Base-by-base conservation (phyloP, 306 rosid genomes). In the Pyrus bretschneideri region DNA sequence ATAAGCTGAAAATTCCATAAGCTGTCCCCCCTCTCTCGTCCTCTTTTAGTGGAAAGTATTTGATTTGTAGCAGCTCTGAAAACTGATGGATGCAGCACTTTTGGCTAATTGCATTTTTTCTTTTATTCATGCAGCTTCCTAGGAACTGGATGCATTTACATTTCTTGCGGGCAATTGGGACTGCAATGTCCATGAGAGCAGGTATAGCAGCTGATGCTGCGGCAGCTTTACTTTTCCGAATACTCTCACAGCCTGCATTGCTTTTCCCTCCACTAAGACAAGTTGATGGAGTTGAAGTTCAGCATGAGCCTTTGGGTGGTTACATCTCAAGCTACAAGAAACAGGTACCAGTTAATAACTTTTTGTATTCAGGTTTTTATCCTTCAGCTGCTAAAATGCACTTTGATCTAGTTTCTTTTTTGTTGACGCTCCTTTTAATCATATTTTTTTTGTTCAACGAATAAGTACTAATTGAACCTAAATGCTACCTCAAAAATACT, bases 141-240 rank as follows among this genome's bases (percentile, higher is more conserved):
- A 86, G 97, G 81, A 94, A 92, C 87, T 94, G 98, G 98, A 87
- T 94, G 97, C 98, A 94, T 82, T 84, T 94, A 82, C 98, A 94
- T 88, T 94, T 94, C 89, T 84, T 94, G 86, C 98, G 97, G 31
- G 98, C 98, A 79, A 94, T 94, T 72, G 98, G 98, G 84, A 94
- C 92, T 70, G 98, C 98, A 73, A 94, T 94, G 97, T 92, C 98
- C 76, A 94, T 94, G 98, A 85, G 98, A 83, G 97, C 89, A 60
- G 96, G 96, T 38, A 90, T 94, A 84, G 96, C 97, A 25, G 97
- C 98, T 70, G 98, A 94, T 87, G 96, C 98, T 51, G 98, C 98
- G 57, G 98, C 98, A 59, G 97, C 98, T 79, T 85, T 94, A 83
- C 97, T 94, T 84, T 94, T 94, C 77, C 97, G 98, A 35, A 42